Conservation (phyloP, 225 moss, liverwort and hornwort species). For the Physcomitrium patens region DNA sequence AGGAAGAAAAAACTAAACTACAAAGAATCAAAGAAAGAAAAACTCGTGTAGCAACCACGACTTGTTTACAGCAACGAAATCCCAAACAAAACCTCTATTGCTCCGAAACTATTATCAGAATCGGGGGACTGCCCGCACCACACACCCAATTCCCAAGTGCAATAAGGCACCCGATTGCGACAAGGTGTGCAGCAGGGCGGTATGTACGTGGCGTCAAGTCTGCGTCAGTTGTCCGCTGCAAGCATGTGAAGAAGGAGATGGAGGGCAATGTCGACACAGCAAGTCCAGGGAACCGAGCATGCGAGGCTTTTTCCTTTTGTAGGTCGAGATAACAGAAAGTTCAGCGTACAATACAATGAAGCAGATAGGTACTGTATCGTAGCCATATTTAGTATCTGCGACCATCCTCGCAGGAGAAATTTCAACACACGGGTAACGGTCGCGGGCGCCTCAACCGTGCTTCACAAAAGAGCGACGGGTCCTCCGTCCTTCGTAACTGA, state of each 20-base stretch:
- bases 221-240: background rate
- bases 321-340: slow-evolving; percentile 33
- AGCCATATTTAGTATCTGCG: slow-evolving; percentile 24
- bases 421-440: slow-evolving; percentile 28
- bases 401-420: too few species aligned
- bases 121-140: background rate
- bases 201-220: slow-evolving; percentile 15
- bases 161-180: slow-evolving; percentile 4
- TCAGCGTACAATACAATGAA: slow-evolving; percentile 38
- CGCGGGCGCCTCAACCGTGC: slow-evolving; percentile 12
- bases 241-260: background rate
- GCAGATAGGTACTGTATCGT: slow-evolving; percentile 19
- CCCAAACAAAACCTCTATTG: too few species aligned
- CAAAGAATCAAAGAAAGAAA: too few species aligned
- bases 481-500: background rate
- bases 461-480: too few species aligned
- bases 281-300: slow-evolving; percentile 16
- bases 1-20: background rate
- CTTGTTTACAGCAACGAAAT: too few species aligned
- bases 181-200: too few species aligned
- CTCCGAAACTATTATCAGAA: too few species aligned
- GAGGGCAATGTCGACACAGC: slow-evolving; percentile 22
- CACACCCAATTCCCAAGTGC: slow-evolving; percentile 1
- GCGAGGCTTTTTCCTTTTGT: slow-evolving; percentile 34
- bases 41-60: too few species aligned